Evolutionary conservation across 108 stramenopile species (phyloP).

Genomic region (Skeletonema grethae): DNA sequence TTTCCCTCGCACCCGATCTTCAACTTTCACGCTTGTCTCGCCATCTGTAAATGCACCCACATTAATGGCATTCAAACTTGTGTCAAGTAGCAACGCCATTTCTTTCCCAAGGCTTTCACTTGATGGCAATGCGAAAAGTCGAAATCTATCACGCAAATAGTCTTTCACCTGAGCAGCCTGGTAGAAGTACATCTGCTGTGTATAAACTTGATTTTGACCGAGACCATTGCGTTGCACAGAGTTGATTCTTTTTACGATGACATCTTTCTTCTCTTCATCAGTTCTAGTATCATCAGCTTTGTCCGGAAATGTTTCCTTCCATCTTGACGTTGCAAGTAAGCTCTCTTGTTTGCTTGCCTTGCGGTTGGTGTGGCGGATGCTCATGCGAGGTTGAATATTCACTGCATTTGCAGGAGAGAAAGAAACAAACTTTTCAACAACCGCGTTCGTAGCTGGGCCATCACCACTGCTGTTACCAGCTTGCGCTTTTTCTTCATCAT

Average conservation of each 20-base stretch:
- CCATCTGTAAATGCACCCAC: conserved; percentile 82
- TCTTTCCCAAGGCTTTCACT: conserved; percentile 69
- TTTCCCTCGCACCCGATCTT: conserved; percentile 76
- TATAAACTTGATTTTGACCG: conserved; percentile 60
- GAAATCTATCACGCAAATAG: conserved; percentile 55
- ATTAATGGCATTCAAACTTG: conserved; percentile 58
- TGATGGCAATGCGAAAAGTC: conserved; percentile 74
- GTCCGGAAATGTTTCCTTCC: not conserved
- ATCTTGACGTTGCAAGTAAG: conserved; percentile 10
- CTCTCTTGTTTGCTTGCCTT: not conserved
- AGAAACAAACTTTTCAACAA: conserved; percentile 9
- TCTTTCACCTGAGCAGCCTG: conserved; percentile 55
- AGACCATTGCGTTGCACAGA: conserved; percentile 15
- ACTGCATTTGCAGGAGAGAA: conserved; percentile 1
- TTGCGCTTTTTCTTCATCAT: not conserved
- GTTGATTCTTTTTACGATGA: conserved; percentile 18
- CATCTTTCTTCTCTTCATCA: not conserved
- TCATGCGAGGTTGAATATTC: conserved; percentile 11
- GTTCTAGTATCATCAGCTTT: not conserved
- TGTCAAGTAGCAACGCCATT: conserved; percentile 79
- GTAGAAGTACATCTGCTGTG: conserved; percentile 84
- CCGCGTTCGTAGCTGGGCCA: not conserved
- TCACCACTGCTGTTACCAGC: not conserved
- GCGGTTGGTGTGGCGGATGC: conserved; percentile 7
- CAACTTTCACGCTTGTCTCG: conserved; percentile 68